A percentile compares a stretch with the other conserved stretches of the same genome.
Evolutionary conservation across 2,329 filamentous ascomycete species (phyloP).

Genomic region (Aspergillus amoenus): DNA sequence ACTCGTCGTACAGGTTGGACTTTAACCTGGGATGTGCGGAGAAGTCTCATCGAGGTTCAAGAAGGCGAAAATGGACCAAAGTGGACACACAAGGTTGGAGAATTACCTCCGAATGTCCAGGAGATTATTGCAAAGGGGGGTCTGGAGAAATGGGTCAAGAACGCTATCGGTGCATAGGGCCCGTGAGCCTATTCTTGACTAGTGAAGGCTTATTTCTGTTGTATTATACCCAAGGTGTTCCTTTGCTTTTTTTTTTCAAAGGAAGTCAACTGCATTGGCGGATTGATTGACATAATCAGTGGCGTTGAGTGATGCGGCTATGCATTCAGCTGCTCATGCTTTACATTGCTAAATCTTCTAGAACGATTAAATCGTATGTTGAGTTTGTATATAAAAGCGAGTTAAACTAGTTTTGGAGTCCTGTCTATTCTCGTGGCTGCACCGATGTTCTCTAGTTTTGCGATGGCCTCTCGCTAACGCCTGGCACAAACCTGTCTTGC

Average conservation of each 20-base stretch:
- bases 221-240: slow-evolving; percentile 8
- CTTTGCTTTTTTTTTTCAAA: not conserved
- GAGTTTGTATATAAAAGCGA: too few relatives aligned
- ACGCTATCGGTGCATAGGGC: slow-evolving; percentile 39
- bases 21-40: slow-evolving; percentile 74
- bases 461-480: too few relatives aligned
- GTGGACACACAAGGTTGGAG: slow-evolving; percentile 80
- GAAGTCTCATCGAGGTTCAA: slow-evolving; percentile 68
- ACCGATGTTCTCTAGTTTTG: too few relatives aligned
- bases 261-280: not conserved
- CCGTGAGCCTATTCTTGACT: not conserved
- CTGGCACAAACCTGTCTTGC: too few relatives aligned
- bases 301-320: not conserved
- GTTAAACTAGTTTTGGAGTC: too few relatives aligned
- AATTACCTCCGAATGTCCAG: slow-evolving; percentile 82
- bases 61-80: slow-evolving; percentile 66
- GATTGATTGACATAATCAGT: not conserved
- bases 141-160: slow-evolving; percentile 79
- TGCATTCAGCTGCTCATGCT: not conserved
- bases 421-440: too few relatives aligned
- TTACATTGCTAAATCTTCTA: not conserved
- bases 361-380: too few relatives aligned
- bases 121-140: slow-evolving; percentile 78
- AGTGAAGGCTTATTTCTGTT: not conserved
- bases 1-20: slow-evolving; percentile 60